These are phyloP conservation scores for Microdochium paspali DNA, from an alignment of 2,329 filamentous ascomycete genomes.

Conservation along the genomic window DNA sequence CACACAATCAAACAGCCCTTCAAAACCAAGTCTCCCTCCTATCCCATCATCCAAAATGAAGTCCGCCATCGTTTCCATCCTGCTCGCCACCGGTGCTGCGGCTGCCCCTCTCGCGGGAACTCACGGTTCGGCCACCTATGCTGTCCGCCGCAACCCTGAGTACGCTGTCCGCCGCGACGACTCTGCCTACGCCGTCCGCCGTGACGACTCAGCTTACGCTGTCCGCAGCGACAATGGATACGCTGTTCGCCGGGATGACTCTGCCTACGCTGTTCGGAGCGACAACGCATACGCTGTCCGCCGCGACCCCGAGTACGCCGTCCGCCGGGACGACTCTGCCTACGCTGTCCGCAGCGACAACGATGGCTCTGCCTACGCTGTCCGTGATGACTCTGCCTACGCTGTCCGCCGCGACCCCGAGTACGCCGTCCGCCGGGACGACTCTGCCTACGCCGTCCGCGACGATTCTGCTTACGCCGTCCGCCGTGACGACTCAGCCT, in stretches of 20 bases:
- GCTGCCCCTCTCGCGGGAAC: background rate
- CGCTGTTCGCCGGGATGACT: background rate
- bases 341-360: background rate
- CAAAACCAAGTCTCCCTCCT: background rate
- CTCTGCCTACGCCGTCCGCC: background rate
- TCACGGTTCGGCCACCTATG: background rate
- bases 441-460: no score
- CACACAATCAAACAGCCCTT: background rate
- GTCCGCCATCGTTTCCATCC: background rate
- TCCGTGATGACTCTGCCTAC: background rate
- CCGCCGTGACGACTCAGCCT: background rate
- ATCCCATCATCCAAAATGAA: background rate
- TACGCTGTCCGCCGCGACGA: background rate
- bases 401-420: background rate
- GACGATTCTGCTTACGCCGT: background rate
- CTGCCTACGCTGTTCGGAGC: background rate
- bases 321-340: background rate
- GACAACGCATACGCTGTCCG: background rate
- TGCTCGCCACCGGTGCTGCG: background rate
- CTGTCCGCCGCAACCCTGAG: background rate
- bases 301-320: background rate
- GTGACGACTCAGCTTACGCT: background rate
- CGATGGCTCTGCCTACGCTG: background rate
- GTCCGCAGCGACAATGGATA: background rate
- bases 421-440: background rate